Evolutionary conservation across 2,329 filamentous ascomycete genomes (phyloP), one percentile per base, ranked within the genome.

Genomic region (Sporothrix schenckii): DNA sequence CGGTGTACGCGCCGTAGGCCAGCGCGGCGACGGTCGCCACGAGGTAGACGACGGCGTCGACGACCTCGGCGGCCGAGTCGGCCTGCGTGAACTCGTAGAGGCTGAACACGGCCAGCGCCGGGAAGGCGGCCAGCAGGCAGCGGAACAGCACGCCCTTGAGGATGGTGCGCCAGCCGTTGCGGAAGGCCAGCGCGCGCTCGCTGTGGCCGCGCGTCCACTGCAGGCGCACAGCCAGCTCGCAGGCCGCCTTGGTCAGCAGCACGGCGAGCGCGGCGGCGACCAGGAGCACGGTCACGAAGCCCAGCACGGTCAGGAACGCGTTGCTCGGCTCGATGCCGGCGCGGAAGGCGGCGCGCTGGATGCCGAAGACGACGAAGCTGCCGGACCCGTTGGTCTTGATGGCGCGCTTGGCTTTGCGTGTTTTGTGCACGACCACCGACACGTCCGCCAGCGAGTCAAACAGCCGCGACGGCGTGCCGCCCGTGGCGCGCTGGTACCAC

Each of bases 401-500:
- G 14, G 77, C 72, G 4, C 78, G 76, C 44, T 82, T 68, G 19
- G 34, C 6, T 5, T 34, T 34, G 0, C 34, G 5, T 1, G 34
- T 6, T 6, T 76, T 77, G 47, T 92, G 84, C 3, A 94, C 89
- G 76, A 92, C 85, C 30, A 95, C 90, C 0, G 92, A 94, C 34
- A 88, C 88, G 16, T 86, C 88, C 27, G 85, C 85, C 68, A 94
- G 82, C 39, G 86, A 88, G 71, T 91, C 89, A 66, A 95, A 86
- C 58, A 93, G 83, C 19, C 88, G 91, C 1, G 91, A 88, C 4
- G 92, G 91, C 14, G 86, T 91, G 73, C 92, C 92, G 66, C 92
- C 92, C 1, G 92, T 96, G 1, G 92, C 86, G 70, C 92, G 90
- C 81, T 94, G 92, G 80, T 96, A 96, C 92, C 92, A 96, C 34